phyloP scores from a whole-genome alignment of 2,329 filamentous ascomycete species.

The Beauveria asiatica region DNA sequence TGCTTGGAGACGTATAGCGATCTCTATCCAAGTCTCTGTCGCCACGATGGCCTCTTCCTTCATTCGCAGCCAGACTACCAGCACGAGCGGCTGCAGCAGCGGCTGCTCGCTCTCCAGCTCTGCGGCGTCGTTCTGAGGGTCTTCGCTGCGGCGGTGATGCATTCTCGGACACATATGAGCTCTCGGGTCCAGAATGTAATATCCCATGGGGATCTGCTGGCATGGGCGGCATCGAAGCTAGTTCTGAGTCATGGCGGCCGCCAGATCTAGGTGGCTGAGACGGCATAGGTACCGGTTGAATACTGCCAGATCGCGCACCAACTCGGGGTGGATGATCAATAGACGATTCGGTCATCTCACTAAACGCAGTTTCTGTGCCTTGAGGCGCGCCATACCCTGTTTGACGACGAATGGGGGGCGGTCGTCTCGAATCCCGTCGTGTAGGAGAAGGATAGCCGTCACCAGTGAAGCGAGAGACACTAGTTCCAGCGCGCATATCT shows the following conservation, averaged over 20 bases:
- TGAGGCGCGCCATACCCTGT: slow-evolving; percentile 21
- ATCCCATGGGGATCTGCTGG: slow-evolving; percentile 43
- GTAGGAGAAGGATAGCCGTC: slow-evolving; percentile 52
- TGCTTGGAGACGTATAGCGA: slow-evolving; percentile 32
- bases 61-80: slow-evolving; percentile 38
- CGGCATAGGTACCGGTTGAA: not conserved
- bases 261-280: slow-evolving; percentile 20
- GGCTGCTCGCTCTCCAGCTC: slow-evolving; percentile 36
- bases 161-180: slow-evolving; percentile 23
- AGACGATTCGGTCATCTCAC: slow-evolving; percentile 28
- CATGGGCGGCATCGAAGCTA: slow-evolving; percentile 45
- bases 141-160: slow-evolving; percentile 32
- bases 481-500: slow-evolving; percentile 50
- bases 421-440: slow-evolving; percentile 26
- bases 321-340: slow-evolving; percentile 21
- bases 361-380: slow-evolving; percentile 21
- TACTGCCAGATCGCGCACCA: not conserved
- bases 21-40: slow-evolving; percentile 30
- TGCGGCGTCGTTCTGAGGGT: slow-evolving; percentile 36
- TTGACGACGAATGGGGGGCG: slow-evolving; percentile 23
- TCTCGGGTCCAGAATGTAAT: slow-evolving; percentile 23
- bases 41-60: slow-evolving; percentile 29
- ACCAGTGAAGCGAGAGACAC: slow-evolving; percentile 58
- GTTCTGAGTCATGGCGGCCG: slow-evolving; percentile 26
- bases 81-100: slow-evolving; percentile 40